Conservation (phyloP, 2,329 filamentous ascomycete genomes). For the Cryphonectria naterciae region DNA sequence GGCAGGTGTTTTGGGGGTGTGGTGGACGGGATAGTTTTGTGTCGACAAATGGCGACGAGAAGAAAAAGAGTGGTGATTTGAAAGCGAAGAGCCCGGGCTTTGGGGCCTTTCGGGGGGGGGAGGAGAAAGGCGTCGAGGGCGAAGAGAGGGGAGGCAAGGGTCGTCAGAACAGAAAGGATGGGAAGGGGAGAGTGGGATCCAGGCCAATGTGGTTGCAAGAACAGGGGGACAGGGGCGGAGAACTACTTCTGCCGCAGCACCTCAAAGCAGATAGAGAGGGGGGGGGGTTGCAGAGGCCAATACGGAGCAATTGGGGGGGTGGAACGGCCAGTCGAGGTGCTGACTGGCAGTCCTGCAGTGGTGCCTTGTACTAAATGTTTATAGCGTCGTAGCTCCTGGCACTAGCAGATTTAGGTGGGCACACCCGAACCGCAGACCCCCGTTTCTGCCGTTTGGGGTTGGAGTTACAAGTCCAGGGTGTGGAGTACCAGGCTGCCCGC, state of each 20-base stretch:
- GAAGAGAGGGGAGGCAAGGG: background rate
- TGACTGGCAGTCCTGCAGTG: constrained; percentile 11
- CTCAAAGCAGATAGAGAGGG: background rate
- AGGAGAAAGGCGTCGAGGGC: constrained; percentile 6
- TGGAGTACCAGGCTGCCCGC: background rate
- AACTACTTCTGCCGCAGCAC: background rate
- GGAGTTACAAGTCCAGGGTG: constrained; percentile 6
- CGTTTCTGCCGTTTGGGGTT: background rate
- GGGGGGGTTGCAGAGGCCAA: background rate
- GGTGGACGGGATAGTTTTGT: background rate
- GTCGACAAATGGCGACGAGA: constrained; percentile 9
- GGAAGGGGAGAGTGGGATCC: background rate
- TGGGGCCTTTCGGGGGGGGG: background rate
- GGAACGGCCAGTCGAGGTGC: constrained; percentile 5
- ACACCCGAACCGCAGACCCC: constrained; percentile 8
- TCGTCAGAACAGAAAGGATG: constrained; percentile 7
- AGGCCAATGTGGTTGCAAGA: constrained; percentile 6
- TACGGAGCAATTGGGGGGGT: background rate
- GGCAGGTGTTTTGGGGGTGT: background rate
- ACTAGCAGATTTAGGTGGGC: constrained; percentile 21
- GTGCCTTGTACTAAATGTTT: constrained; percentile 16
- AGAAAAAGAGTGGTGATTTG: constrained; percentile 18
- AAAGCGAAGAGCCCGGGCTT: constrained; percentile 24
- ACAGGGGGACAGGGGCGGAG: background rate
- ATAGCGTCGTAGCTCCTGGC: constrained; percentile 19